Evolutionary conservation across 2,329 filamentous ascomycete genomes (phyloP).

Genomic region (Chalaropsis ovoidea): DNA sequence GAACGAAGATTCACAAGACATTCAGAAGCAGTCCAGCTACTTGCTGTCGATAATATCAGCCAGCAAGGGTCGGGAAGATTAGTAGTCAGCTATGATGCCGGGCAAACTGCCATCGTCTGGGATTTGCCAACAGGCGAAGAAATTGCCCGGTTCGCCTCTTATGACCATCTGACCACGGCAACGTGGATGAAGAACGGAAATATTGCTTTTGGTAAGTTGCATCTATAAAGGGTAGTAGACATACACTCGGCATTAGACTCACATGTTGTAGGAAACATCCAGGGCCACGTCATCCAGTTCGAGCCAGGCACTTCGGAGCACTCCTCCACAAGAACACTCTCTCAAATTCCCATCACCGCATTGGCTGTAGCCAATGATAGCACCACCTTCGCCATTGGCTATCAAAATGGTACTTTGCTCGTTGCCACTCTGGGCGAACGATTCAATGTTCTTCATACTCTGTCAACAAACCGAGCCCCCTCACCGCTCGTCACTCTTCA

Average conservation of each 20-base stretch:
- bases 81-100: slow-evolving; percentile 85
- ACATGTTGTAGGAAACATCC: slow-evolving; percentile 62
- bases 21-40: slow-evolving; percentile 68
- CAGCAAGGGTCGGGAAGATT: slow-evolving; percentile 73
- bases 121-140: slow-evolving; percentile 87
- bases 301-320: slow-evolving; percentile 90
- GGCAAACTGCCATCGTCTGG: slow-evolving; percentile 92
- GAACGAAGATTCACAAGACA: slow-evolving; percentile 80
- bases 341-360: slow-evolving; percentile 88
- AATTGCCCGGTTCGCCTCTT: slow-evolving; percentile 83
- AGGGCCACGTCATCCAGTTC: slow-evolving; percentile 89
- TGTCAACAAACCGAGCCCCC: slow-evolving; percentile 72
- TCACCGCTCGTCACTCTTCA: slow-evolving; percentile 78
- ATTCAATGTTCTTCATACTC: slow-evolving; percentile 87
- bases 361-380: slow-evolving; percentile 83
- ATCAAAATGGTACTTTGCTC: slow-evolving; percentile 87
- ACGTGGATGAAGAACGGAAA: slow-evolving; percentile 97
- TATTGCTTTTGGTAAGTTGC: slow-evolving; percentile 75
- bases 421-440: slow-evolving; percentile 81
- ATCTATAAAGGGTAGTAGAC: neutral
- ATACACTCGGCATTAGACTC: slow-evolving; percentile 21
- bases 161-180: slow-evolving; percentile 73
- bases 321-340: slow-evolving; percentile 77
- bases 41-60: slow-evolving; percentile 85
- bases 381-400: slow-evolving; percentile 94